Base-by-base conservation (phyloP, 2,329 filamentous ascomycete species). In the Cylindrodendrum hubeiense region DNA sequence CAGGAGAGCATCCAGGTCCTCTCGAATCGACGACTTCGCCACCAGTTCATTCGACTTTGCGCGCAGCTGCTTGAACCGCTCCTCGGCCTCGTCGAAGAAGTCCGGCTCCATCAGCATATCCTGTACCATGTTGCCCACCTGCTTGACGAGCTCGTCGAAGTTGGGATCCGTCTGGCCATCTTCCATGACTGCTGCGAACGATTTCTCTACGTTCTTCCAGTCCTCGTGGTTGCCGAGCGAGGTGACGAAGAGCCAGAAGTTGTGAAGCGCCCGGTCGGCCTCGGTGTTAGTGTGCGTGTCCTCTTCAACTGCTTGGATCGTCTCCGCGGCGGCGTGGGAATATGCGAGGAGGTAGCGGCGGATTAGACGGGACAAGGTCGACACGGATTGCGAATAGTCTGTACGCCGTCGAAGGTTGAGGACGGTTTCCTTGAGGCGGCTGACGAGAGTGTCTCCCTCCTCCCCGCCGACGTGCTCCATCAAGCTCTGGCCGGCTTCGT, bases 341-440 rank as follows among this genome's bases (percentile, higher is more conserved):
- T 98, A 98, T 9, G 90, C 84, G 66, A 89, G 83, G 10, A 93
- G 91, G 78, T 97, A 97, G 44, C 91, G 89, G 74, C 94, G 89
- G 62, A 98, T 85, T 5, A 98, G 84, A 8, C 90, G 80, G 0
- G 92, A 89, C 33, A 98, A 79, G 0, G 90, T 94, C 1, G 93
- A 94, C 0, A 97, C 94, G 0, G 95, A 97, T 51, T 95, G 90
- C 0, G 91, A 90, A 77, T 98, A 98, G 77, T 97, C 94, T 7
- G 86, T 88, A 54, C 92, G 89, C 74, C 93, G 87, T 9, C 93
- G 87, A 15, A 98, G 85, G 41, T 92, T 93, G 15, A 88, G 71
- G 4, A 98, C 89, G 0, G 91, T 90, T 72, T 91, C 85, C 78
- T 95, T 95, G 53, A 98, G 82, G 6, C 95, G 90, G 70, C 90